Evolutionary conservation across 2,329 filamentous ascomycete genomes (phyloP), one percentile per base, ranked within the genome.

Genomic region (Apiospora kogelbergensis): DNA sequence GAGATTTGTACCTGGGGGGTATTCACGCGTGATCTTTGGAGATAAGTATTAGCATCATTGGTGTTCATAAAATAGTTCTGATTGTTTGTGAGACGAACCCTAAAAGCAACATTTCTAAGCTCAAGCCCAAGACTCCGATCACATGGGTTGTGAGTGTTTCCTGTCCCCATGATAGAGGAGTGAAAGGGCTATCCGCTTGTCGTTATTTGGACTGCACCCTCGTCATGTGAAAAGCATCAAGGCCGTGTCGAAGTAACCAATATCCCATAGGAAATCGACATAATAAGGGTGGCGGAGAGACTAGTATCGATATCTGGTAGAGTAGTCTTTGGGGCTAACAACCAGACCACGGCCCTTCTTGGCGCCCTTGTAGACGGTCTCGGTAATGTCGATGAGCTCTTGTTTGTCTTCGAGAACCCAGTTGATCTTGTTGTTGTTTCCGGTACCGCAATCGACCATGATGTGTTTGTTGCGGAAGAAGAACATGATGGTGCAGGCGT

Each of bases 401-500:
- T 98, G 95, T 83, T 99, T 98, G 78, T 99, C 95, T 82, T 98
- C 95, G 67, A 97, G 85, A 64, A 97, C 93, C 91, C 94, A 97
- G 79, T 98, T 98, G 74, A 98, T 85, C 81, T 98, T 98, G 81
- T 99, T 99, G 82, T 99, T 99, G 83, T 99, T 97, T 73, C 96
- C 96, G 1, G 96, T 99, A 63, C 95, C 95, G 75, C 98, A 94
- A 88, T 98, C 95, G 80, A 93, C 94, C 93, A 97, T 97, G 90
- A 98, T 98, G 82, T 98, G 94, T 81, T 99, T 99, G 80, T 99
- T 99, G 71, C 95, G 90, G 85, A 95, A 97, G 86, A 97, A 97
- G 83, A 93, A 97, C 93, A 98, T 98, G 81, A 98, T 90, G 3
- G 96, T 97, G 83, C 95, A 93, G 0, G 94, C 90, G 78, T 99